phyloP scores from a whole-genome alignment of 1,284 basidiomycete genomes.

The Stygiomarasmius scandens region DNA sequence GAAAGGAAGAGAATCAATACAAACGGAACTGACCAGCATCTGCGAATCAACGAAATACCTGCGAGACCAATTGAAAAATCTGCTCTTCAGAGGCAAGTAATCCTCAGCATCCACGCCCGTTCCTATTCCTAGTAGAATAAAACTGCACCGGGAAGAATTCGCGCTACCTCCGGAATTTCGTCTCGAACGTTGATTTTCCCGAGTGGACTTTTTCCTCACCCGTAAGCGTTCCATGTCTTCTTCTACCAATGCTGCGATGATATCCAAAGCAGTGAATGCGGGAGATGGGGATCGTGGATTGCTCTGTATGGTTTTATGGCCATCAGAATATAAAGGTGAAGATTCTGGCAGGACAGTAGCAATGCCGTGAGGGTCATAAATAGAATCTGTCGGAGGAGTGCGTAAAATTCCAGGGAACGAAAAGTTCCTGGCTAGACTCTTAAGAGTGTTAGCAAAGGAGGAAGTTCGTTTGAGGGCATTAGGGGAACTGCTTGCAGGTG shows the following conservation, averaged over 20 bases:
- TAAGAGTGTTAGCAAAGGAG: conserved; percentile 83
- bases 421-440: conserved; percentile 72
- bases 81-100: conserved; percentile 85
- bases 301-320: too few species aligned
- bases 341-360: conserved; percentile 57
- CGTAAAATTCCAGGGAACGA: conserved; percentile 68
- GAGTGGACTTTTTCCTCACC: conserved; percentile 62
- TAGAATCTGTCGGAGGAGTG: conserved; percentile 45
- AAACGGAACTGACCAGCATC: conserved; percentile 91
- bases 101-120: conserved; percentile 74
- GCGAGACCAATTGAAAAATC: conserved; percentile 94
- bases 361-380: conserved; percentile 56
- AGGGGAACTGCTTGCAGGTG: conserved; percentile 58
- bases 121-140: conserved; percentile 71
- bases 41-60: conserved; percentile 99
- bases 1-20: conserved; percentile 2
- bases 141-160: conserved; percentile 70
- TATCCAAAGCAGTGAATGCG: conserved; percentile 73
- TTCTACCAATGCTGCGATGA: conserved; percentile 86
- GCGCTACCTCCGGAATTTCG: conserved; percentile 74
- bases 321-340: too few species aligned
- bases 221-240: conserved; percentile 88
- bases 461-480: conserved; percentile 78
- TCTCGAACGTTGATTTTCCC: conserved; percentile 40
- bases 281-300: too few species aligned